Conservation (phyloP, 2,329 filamentous ascomycete genomes). For the Colletotrichum godetiae region DNA sequence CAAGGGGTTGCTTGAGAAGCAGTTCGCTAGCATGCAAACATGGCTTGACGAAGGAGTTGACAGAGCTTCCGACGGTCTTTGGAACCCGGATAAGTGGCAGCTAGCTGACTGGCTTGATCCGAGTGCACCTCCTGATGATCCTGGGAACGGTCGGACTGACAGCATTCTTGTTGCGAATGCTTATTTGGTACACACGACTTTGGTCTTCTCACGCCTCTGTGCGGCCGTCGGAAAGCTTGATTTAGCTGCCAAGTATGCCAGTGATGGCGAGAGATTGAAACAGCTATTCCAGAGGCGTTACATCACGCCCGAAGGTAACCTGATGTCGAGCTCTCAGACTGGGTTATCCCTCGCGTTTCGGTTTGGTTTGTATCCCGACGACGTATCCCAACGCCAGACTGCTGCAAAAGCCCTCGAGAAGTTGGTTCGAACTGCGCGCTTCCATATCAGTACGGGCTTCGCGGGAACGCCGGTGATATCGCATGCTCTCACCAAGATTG, state of each 20-base stretch:
- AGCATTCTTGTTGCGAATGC: conserved; percentile 22
- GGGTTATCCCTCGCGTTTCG: conserved; percentile 26
- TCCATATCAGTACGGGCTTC: conserved; percentile 28
- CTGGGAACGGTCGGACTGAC: neutral
- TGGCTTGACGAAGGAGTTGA: conserved; percentile 15
- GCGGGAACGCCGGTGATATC: conserved; percentile 27
- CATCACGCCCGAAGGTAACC: conserved; percentile 28
- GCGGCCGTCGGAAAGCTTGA: neutral
- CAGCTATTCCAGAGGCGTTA: conserved; percentile 19
- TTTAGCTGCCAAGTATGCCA: neutral
- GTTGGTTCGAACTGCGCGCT: conserved; percentile 23
- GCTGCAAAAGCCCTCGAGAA: conserved; percentile 17
- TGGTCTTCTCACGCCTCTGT: conserved; percentile 11
- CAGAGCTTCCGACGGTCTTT: neutral
- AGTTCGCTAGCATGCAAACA: conserved; percentile 6
- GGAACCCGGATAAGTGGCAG: neutral
- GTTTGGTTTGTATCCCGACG: conserved; percentile 21
- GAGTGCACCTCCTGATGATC: conserved; percentile 40
- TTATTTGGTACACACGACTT: conserved; percentile 22
- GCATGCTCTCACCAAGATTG: conserved; percentile 27
- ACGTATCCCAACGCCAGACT: neutral
- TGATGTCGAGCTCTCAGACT: conserved; percentile 27
- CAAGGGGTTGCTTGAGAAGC: neutral
- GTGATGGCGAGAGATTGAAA: conserved; percentile 1
- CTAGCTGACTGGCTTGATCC: conserved; percentile 46